phyloP scores from a whole-genome alignment of 257 asterid genomes.

The Jasminum sambac region DNA sequence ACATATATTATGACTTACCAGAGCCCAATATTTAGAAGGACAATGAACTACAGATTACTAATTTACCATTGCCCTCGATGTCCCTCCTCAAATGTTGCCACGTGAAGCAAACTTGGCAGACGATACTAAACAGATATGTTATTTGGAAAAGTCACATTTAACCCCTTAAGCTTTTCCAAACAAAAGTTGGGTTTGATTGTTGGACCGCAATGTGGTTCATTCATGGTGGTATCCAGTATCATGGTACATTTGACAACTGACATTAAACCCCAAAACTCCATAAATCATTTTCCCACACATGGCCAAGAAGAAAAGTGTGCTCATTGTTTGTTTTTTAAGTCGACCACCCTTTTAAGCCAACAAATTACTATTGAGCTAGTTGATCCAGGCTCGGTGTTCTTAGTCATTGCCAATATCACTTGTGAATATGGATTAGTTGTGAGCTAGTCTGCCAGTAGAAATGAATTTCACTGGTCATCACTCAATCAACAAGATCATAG shows the following conservation, averaged over 20 bases:
- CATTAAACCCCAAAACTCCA: not conserved
- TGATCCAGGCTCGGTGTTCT: not conserved
- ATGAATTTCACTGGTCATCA: not conserved
- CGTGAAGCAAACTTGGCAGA: not conserved
- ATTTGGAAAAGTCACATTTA: not conserved
- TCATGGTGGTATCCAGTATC: not conserved
- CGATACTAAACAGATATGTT: not conserved
- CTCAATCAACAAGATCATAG: constrained; percentile 14
- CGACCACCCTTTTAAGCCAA: not conserved
- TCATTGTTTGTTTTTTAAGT: not conserved
- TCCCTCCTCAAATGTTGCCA: not conserved
- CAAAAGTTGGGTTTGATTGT: not conserved
- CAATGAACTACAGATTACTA: not conserved
- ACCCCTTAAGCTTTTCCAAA: not conserved
- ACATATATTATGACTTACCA: not conserved
- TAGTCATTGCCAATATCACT: not conserved
- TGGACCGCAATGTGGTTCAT: not conserved
- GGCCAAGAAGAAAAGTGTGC: not conserved
- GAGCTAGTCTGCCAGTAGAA: not conserved
- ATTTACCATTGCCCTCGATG: not conserved
- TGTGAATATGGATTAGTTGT: not conserved
- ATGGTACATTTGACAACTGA: not conserved
- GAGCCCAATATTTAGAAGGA: not conserved
- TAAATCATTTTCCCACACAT: not conserved
- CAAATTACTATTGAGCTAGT: not conserved